Conservation (phyloP, 305 asterid genomes). For the Fraxinus velutina region DNA sequence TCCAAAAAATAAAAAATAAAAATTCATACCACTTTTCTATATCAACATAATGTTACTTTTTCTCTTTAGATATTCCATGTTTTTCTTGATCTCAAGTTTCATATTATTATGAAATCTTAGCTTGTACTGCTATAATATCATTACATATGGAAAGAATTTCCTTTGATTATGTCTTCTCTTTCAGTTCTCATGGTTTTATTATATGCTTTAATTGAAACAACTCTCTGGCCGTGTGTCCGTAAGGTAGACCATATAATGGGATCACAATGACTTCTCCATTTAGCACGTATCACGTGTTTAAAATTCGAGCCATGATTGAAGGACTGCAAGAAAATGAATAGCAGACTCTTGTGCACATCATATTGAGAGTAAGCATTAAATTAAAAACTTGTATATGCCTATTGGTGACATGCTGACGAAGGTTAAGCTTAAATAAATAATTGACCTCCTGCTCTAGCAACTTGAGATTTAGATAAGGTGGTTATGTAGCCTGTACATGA, state of each 20-base stretch:
- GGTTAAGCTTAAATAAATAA: neutral
- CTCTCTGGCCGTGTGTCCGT: neutral
- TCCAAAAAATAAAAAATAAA: neutral
- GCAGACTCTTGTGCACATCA: neutral
- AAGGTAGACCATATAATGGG: neutral
- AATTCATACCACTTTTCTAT: neutral
- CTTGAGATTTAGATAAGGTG: neutral
- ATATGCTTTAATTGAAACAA: neutral
- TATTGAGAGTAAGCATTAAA: neutral
- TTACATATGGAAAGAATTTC: neutral
- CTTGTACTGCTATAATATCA: neutral
- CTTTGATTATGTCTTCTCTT: neutral
- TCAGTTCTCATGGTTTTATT: neutral
- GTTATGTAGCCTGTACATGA: neutral
- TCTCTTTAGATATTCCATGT: neutral
- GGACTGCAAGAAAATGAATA: neutral
- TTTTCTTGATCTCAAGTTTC: neutral
- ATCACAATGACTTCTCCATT: neutral
- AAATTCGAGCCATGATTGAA: neutral
- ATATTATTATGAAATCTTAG: neutral
- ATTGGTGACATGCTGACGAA: neutral
- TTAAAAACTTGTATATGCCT: neutral
- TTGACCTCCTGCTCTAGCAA: neutral
- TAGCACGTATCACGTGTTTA: neutral
- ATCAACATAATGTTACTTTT: neutral